phyloP scores from a whole-genome alignment of 257 asterid genomes.

The Solanum pinnatisectum region DNA sequence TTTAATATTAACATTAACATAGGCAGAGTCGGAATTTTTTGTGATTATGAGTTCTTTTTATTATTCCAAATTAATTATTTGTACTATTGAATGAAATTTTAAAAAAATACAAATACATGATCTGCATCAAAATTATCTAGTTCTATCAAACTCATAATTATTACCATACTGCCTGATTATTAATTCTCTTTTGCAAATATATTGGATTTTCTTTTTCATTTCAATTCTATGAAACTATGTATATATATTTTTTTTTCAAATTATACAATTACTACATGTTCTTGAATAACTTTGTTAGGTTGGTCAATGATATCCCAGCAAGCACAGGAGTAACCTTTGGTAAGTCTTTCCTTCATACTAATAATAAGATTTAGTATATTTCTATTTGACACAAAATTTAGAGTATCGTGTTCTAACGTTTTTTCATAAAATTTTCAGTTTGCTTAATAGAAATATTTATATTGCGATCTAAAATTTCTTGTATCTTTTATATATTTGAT shows the following conservation, averaged over 20 bases:
- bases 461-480: too few species aligned
- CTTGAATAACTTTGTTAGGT: not conserved
- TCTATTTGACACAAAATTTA: too few species aligned
- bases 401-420: not conserved
- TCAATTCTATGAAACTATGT: not conserved
- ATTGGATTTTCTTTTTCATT: not conserved
- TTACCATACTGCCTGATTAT: not conserved
- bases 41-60: not conserved
- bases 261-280: not conserved
- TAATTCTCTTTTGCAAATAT: not conserved
- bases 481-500: not conserved
- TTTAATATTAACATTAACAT: not conserved
- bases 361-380: not conserved
- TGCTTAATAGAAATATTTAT: too few species aligned
- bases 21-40: not conserved
- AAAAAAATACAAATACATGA: not conserved
- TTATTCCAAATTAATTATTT: not conserved
- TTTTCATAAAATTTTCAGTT: not conserved
- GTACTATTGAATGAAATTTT: not conserved
- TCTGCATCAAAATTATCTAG: not conserved
- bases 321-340: conserved; percentile 3
- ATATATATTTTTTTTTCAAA: not conserved
- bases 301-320: conserved; percentile 8
- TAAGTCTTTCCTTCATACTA: not conserved
- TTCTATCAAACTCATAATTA: not conserved